Evolutionary conservation across 768 basidiomycete genomes (phyloP), one percentile per base, ranked within the genome.

Genomic region (Tephrocybe sp.): DNA sequence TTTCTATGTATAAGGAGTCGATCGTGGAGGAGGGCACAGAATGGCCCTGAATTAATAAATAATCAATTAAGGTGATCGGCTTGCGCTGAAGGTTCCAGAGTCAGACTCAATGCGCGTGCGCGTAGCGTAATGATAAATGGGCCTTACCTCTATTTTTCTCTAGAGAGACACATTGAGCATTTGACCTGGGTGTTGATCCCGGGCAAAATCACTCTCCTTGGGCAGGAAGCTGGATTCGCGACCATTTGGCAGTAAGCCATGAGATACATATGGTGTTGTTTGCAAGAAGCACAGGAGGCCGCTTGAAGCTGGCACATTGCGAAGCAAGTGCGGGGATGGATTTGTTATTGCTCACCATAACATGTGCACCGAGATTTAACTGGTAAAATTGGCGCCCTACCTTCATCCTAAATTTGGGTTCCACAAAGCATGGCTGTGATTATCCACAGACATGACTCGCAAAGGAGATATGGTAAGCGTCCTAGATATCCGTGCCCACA

Each of bases 111-210:
- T n/a, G n/a, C n/a, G n/a, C n/a, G n/a, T 20, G 38, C 10, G 23
- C n/a, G 20, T 5, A 26, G 1, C 5, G 33, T 10, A 49, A 22
- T 5, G 20, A 22, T 16, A 1, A 12, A 23, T 12, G 11, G 36
- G 3, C 17, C 36, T 50, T 19, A 36, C 42, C 17, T 44, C 35
- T 50, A 50, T 50, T 44, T 50, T 44, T 23, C 49, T 26, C n/a
- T 0, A 36, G 32, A 13, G 17, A 12, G 16, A 34, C 49, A 50
- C 14, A 10, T 0, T 2, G 33, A 32, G n/a, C 49, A 50, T 38
- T 44, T 20, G 14, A 3, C 13, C 19, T 19, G 22, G 26, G 5
- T 0, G 19, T 31, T 36, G n/a, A 14, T 8, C 13, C 20, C 32
- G n/a, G 42, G 7, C 19, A 38, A 14, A 3, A 36, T 8, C 2